These are phyloP conservation scores for Aspergillus leporis DNA, from an alignment of 495 filamentous ascomycete species.

Conservation along the genomic window DNA sequence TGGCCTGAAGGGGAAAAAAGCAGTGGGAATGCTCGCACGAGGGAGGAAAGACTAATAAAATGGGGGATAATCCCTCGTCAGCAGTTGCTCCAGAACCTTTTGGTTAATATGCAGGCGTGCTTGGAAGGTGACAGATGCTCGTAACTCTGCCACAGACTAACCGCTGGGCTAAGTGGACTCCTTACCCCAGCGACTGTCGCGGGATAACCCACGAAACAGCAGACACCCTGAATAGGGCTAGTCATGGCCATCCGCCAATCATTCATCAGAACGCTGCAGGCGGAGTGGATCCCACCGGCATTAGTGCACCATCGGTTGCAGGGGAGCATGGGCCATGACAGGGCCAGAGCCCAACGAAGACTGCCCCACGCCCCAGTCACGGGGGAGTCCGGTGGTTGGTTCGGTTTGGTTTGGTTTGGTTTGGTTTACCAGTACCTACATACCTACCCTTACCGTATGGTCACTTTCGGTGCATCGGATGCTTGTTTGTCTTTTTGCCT, in stretches of 20 bases:
- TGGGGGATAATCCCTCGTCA: conserved; percentile 6
- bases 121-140: conserved; percentile 5
- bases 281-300: conserved; percentile 6
- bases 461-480: neutral
- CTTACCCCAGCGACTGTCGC: conserved; percentile 25
- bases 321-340: conserved; percentile 27
- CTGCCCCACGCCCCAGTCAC: conserved; percentile 20
- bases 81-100: conserved; percentile 4
- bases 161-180: conserved; percentile 1
- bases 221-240: conserved; percentile 9
- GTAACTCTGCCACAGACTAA: conserved; percentile 6
- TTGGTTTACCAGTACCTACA: neutral
- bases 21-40: conserved; percentile 4
- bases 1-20: neutral
- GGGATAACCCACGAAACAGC: conserved; percentile 23
- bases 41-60: neutral
- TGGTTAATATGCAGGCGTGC: conserved; percentile 4
- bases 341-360: conserved; percentile 19
- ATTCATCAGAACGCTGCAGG: neutral
- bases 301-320: conserved; percentile 4
- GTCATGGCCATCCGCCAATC: conserved; percentile 6
- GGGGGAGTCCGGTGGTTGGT: conserved; percentile 5
- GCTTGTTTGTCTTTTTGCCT: neutral
- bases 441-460: neutral
- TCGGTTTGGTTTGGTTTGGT: neutral